phyloP scores from a whole-genome alignment of 495 filamentous ascomycete species.

The Aspergillus conjunctus region DNA sequence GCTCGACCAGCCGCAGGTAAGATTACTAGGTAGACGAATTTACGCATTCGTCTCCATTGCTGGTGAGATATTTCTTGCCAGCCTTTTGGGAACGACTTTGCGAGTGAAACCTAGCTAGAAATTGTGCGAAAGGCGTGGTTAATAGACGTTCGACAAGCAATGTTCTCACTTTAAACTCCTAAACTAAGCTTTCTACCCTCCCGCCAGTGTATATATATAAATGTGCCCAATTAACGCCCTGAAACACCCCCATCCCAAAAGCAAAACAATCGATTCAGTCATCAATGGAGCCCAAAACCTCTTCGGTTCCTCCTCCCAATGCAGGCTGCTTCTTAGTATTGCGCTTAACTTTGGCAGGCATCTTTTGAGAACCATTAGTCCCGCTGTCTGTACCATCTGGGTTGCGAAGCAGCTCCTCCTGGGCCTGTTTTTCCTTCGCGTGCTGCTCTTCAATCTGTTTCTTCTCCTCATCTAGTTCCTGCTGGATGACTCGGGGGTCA shows the following conservation, averaged over 20 bases:
- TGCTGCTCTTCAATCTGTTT: conserved; percentile 65
- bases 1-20: conserved; percentile 78
- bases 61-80: too few species aligned
- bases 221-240: background rate
- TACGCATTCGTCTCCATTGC: too few species aligned
- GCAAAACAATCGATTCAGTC: conserved; percentile 30
- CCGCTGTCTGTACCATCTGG: conserved; percentile 40
- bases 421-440: conserved; percentile 57
- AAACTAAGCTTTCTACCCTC: too few species aligned
- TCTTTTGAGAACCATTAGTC: conserved; percentile 40
- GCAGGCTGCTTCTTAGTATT: conserved; percentile 38
- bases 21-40: background rate
- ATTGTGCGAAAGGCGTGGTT: too few species aligned
- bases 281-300: conserved; percentile 45
- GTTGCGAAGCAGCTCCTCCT: conserved; percentile 54
- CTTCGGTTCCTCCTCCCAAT: conserved; percentile 44
- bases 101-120: too few species aligned
- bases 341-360: conserved; percentile 38
- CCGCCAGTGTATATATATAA: background rate
- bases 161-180: too few species aligned
- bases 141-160: too few species aligned
- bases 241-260: background rate
- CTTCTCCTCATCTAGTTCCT: conserved; percentile 73
- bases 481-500: conserved; percentile 56
- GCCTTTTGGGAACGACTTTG: too few species aligned